Percentiles rank a stretch among this genome's conserved stretches.
phyloP scores from a whole-genome alignment of 176 grass and related monocot species.

The Elymus sibiricus region DNA sequence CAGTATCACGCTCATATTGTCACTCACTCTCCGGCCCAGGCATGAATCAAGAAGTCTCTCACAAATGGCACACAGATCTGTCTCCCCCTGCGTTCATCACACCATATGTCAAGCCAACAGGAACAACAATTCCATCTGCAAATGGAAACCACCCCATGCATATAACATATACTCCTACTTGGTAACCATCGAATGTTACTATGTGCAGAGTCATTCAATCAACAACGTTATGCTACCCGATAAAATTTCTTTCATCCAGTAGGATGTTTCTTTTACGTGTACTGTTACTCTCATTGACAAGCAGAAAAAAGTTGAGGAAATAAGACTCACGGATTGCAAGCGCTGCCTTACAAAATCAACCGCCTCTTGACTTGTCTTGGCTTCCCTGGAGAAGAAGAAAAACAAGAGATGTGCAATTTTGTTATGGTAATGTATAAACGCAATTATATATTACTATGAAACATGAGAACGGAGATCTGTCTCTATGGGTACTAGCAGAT shows the following conservation, averaged over 20 bases:
- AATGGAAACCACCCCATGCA: neutral
- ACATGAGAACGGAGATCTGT: neutral
- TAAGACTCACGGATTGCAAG: slow-evolving; percentile 13
- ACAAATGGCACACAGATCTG: neutral
- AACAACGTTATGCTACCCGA: neutral
- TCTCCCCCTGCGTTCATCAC: slow-evolving; percentile 12
- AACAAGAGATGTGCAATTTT: neutral
- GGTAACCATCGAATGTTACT: neutral
- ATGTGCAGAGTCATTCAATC: neutral
- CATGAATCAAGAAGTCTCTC: neutral
- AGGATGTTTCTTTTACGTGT: neutral
- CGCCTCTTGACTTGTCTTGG: neutral
- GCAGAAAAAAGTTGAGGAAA: neutral
- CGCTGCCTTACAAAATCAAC: neutral
- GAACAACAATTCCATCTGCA: neutral
- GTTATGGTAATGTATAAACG: neutral
- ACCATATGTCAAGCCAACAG: neutral
- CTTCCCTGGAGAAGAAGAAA: neutral
- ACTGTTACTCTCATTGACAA: neutral
- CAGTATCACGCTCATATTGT: slow-evolving; percentile 19
- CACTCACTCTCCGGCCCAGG: neutral
- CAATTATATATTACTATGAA: neutral
- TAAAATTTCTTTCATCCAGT: neutral
- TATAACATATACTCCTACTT: neutral
- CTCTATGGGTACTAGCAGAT: neutral